phyloP scores from a whole-genome alignment of 1,284 basidiomycete species.

The Heliocybe sulcata region DNA sequence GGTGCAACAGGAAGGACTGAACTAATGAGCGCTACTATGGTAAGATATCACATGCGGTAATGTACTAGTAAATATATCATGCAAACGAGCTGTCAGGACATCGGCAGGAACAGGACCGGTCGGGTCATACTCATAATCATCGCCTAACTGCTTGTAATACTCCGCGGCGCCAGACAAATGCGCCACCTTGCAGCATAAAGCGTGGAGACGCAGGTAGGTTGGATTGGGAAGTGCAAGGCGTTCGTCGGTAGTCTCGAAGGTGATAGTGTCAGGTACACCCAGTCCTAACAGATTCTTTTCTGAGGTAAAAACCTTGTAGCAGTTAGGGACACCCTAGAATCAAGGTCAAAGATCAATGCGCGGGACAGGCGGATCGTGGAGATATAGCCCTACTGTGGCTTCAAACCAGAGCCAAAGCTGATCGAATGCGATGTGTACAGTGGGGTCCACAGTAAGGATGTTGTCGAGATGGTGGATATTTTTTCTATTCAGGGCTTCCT shows the following conservation, averaged over 20 bases:
- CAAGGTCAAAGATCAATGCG: neutral
- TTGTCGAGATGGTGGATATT: constrained; percentile 23
- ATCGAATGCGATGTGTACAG: constrained; percentile 17
- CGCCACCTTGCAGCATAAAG: neutral
- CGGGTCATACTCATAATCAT: neutral
- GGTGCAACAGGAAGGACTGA: too few relatives aligned
- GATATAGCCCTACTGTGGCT: constrained; percentile 13
- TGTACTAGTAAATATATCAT: too few relatives aligned
- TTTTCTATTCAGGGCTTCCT: constrained; percentile 16
- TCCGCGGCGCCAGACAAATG: neutral
- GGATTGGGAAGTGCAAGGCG: neutral
- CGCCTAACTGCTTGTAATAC: neutral
- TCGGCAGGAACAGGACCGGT: neutral
- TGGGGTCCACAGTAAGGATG: constrained; percentile 19
- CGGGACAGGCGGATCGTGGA: neutral
- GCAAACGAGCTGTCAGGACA: neutral
- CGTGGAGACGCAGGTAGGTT: neutral
- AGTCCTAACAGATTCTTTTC: neutral
- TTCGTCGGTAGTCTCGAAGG: neutral
- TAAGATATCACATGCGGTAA: too few relatives aligned
- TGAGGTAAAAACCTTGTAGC: neutral
- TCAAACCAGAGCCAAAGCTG: constrained; percentile 21
- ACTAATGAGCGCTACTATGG: too few relatives aligned
- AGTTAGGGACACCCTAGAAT: neutral
- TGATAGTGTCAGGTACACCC: neutral